These are phyloP conservation scores for Mallotus repandus DNA, from an alignment of 441 rosid genomes.

Conservation along the genomic window DNA sequence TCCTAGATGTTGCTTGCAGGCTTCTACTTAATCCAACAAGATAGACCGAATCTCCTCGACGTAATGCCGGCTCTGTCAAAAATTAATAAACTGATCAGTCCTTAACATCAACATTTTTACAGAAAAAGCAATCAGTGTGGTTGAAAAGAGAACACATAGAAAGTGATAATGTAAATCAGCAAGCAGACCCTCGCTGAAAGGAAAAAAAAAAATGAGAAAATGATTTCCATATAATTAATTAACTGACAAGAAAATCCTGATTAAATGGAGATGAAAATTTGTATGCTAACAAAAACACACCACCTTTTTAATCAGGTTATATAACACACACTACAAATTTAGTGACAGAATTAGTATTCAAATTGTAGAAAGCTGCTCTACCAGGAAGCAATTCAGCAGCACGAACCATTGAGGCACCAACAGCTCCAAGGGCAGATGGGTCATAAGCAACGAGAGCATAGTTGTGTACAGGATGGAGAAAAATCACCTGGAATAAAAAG, in stretches of 20 bases:
- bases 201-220: background rate
- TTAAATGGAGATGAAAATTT: background rate
- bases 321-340: background rate
- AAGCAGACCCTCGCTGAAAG: background rate
- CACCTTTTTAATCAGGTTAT: background rate
- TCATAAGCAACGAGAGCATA: constrained; percentile 94
- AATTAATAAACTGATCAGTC: constrained; percentile 13
- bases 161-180: background rate
- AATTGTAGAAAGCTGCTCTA: constrained; percentile 32
- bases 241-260: background rate
- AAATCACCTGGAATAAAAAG: constrained; percentile 67
- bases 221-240: background rate
- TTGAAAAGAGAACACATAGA: background rate
- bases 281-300: background rate
- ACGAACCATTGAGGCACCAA: constrained; percentile 72
- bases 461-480: constrained; percentile 98
- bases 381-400: constrained; percentile 98
- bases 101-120: background rate
- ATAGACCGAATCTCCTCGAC: constrained; percentile 92
- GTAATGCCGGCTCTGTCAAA: constrained; percentile 75
- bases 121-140: too few relatives aligned
- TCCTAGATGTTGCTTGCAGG: constrained; percentile 94
- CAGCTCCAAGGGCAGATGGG: constrained; percentile 74
- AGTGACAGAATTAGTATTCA: background rate
- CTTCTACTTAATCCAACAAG: constrained; percentile 86